Percentiles rank a stretch among this genome's conserved stretches.
phyloP scores from a whole-genome alignment of 768 basidiomycete species.

The Stropharia rugosoannulata region DNA sequence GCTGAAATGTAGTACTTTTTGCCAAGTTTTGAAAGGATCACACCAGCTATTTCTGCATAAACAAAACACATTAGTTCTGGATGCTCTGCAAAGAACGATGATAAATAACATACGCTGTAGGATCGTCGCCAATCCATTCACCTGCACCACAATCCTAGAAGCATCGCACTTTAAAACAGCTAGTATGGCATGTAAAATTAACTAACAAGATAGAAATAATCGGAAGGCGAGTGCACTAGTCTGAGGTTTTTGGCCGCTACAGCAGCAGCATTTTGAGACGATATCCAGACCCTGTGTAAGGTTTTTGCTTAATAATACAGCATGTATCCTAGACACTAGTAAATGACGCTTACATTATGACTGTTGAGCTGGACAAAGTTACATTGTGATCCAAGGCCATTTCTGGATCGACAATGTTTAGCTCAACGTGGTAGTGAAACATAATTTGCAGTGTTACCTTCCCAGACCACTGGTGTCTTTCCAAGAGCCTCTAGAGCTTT shows the following conservation, averaged over 20 bases:
- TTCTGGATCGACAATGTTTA: constrained; percentile 44
- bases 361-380: constrained; percentile 44
- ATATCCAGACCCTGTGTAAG: constrained; percentile 64
- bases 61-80: not conserved
- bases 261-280: constrained; percentile 54
- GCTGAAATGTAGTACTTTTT: constrained; percentile 42
- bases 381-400: constrained; percentile 62
- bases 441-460: constrained; percentile 44
- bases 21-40: constrained; percentile 81
- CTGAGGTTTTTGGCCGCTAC: constrained; percentile 62
- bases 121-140: constrained; percentile 60
- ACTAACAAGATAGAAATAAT: constrained; percentile 74
- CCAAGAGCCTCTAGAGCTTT: constrained; percentile 47
- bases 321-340: not conserved
- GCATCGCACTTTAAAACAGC: not conserved
- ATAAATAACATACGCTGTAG: constrained; percentile 32
- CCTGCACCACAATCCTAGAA: constrained; percentile 68
- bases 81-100: not conserved
- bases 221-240: constrained; percentile 67
- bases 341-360: constrained; percentile 48
- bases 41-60: constrained; percentile 62
- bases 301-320: not conserved
- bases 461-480: constrained; percentile 84
- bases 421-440: not conserved
- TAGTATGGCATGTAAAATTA: not conserved